Percentiles rank a stretch among this genome's conserved stretches.
phyloP scores from a whole-genome alignment of 495 filamentous ascomycete species.

The Xylaria scruposa region DNA sequence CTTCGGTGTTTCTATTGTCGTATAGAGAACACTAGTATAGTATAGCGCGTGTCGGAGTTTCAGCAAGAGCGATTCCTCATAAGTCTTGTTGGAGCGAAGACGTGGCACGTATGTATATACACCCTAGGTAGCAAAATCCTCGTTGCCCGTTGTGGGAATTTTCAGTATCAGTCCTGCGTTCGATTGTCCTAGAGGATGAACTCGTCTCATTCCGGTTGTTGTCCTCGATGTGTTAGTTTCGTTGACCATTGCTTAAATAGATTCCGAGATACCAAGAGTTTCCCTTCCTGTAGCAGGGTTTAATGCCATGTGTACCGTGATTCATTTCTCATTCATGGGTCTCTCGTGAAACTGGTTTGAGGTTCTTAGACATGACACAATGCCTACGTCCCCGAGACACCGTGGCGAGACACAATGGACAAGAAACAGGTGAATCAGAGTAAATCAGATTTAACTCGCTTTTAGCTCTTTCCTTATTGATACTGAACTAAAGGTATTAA shows the following conservation, averaged over 20 bases:
- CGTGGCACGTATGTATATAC: conserved; percentile 11
- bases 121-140: conserved; percentile 8
- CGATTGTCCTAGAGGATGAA: not conserved
- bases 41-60: not conserved
- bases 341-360: too few species aligned
- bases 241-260: not conserved
- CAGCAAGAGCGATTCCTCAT: not conserved
- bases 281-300: not conserved
- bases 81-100: not conserved
- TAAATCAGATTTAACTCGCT: not conserved
- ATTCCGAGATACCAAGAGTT: not conserved
- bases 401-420: too few species aligned
- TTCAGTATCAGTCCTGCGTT: not conserved
- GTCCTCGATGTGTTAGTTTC: not conserved
- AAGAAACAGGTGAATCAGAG: too few species aligned
- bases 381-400: too few species aligned
- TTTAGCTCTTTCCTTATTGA: not conserved
- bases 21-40: conserved; percentile 11
- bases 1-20: conserved; percentile 2
- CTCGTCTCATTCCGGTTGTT: not conserved
- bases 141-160: not conserved
- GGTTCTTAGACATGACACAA: too few species aligned
- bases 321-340: too few species aligned
- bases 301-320: too few species aligned
- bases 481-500: not conserved